Percentiles rank a stretch among this genome's conserved stretches.
Evolutionary conservation across 371 early-diverging fungal genomes (phyloP).

Genomic region (Apophysomyces variabilis): DNA sequence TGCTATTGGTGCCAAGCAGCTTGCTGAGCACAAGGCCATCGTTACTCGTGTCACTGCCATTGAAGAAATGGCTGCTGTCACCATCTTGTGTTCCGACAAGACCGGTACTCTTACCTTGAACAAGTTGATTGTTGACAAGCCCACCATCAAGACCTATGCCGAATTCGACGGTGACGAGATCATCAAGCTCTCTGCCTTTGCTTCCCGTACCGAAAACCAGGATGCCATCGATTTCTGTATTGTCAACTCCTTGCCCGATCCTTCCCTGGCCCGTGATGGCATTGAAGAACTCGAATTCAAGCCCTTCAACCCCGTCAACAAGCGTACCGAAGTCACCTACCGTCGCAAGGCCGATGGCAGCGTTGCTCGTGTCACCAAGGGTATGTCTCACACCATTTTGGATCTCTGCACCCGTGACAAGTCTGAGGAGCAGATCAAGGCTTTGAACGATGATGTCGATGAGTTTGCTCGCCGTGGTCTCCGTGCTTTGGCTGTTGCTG

Average conservation of each 20-base stretch:
- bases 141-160: conserved; percentile 62
- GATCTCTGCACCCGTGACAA: conserved; percentile 68
- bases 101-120: conserved; percentile 94
- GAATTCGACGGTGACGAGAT: conserved; percentile 55
- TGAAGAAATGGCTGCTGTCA: conserved; percentile 89
- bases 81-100: conserved; percentile 92
- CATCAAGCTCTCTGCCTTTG: conserved; percentile 63
- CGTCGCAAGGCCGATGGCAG: conserved; percentile 59
- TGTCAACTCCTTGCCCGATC: conserved; percentile 62
- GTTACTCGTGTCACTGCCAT: conserved; percentile 82
- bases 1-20: conserved; percentile 88
- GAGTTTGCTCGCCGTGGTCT: conserved; percentile 77
- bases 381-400: conserved; percentile 70
- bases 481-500: conserved; percentile 77
- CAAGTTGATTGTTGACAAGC: conserved; percentile 74
- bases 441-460: conserved; percentile 63
- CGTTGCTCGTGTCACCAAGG: conserved; percentile 66
- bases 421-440: conserved; percentile 52
- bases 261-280: conserved; percentile 58
- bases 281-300: conserved; percentile 70
- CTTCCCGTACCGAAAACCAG: conserved; percentile 66
- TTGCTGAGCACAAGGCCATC: conserved; percentile 89
- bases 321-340: conserved; percentile 82
- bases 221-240: conserved; percentile 74
- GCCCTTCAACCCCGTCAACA: conserved; percentile 84